Evolutionary conservation across 108 stramenopile genomes (phyloP), one percentile per base, ranked within the genome.

Genomic region (Mediolabrus comicus): DNA sequence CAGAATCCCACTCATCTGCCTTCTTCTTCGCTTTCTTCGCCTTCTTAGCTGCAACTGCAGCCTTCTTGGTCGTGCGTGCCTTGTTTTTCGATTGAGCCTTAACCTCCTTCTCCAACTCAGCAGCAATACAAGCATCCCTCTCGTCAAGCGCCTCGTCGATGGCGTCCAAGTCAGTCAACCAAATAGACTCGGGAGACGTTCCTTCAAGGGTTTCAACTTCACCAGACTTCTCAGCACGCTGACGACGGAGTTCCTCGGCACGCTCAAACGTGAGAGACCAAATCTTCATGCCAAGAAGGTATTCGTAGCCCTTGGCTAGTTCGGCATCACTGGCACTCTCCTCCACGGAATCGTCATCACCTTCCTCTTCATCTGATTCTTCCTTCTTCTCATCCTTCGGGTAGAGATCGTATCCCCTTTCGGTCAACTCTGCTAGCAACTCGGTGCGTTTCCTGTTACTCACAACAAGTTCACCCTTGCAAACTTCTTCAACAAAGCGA

Each of bases 261-360:
- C 89, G 96, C 80, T 99, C 99, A 46, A 82, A 83, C 0, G 99
- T 99, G n/a, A 99, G 86, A 36, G 80, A 90, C 98, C 98, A 98
- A 49, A 99, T 84, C 73, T 97, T 97, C 98, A 99, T 96, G 49
- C 95, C 92, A 28, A 99, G 90, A 26, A 99, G 84, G 83, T 99
- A 99, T 70, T 99, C 96, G 76, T 98, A 99, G 0, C 99, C 99
- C 61, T 87, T 90, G 22, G 92, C 85, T 28, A 98, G 84, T 29
- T 86, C 80, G 32, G 81, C 67, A 53, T 75, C 78, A 24, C 85
- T 71, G 17, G 72, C 39, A 17, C 79, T 82, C 11, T 86, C 85
- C 25, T 84, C 85, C 5, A 62, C 74, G 10, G 58, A 65, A 27
- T 84, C 85, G 4, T 82, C 87, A 6, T 84, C 88, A 14, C 84